These are phyloP conservation scores for Kodamaea arcana DNA, from an alignment of 1,139 yeast species.

Conservation along the genomic window DNA sequence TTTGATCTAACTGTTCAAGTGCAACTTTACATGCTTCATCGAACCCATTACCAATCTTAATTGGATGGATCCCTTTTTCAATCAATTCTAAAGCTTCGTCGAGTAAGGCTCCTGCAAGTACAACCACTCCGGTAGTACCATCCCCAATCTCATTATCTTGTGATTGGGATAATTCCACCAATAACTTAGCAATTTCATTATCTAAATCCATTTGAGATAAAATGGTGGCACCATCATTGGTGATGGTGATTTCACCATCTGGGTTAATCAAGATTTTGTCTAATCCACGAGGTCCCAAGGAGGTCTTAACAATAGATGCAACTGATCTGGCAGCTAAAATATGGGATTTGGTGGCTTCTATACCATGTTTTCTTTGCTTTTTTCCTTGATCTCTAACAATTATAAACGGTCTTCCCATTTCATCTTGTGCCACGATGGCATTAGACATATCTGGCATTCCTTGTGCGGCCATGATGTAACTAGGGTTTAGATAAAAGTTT, in stretches of 20 bases:
- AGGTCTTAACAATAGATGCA: constrained; percentile 85
- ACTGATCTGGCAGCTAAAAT: constrained; percentile 95
- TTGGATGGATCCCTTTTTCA: constrained; percentile 96
- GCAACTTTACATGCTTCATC: constrained; percentile 97
- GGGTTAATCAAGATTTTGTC: constrained; percentile 90
- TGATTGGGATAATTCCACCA: constrained; percentile 90
- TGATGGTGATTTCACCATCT: constrained; percentile 96
- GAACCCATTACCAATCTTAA: constrained; percentile 93
- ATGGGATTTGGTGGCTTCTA: constrained; percentile 93
- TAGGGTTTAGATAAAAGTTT: too few relatives aligned
- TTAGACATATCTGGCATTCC: constrained; percentile 93
- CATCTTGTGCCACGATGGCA: constrained; percentile 98
- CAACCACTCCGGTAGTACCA: constrained; percentile 99
- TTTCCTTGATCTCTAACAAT: constrained; percentile 96
- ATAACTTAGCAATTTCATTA: constrained; percentile 89
- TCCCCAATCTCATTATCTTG: constrained; percentile 99
- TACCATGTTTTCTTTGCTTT: constrained; percentile 87
- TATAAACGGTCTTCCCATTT: constrained; percentile 97
- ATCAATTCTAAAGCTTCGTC: constrained; percentile 94
- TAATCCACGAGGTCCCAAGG: constrained; percentile 96
- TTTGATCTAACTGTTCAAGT: constrained; percentile 64
- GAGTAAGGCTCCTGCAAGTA: constrained; percentile 86
- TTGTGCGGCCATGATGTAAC: constrained; percentile 25
- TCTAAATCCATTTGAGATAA: constrained; percentile 94
- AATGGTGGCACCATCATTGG: constrained; percentile 98